Conservation (phyloP, 2,329 filamentous ascomycete species). For the Aspergillus persii region DNA sequence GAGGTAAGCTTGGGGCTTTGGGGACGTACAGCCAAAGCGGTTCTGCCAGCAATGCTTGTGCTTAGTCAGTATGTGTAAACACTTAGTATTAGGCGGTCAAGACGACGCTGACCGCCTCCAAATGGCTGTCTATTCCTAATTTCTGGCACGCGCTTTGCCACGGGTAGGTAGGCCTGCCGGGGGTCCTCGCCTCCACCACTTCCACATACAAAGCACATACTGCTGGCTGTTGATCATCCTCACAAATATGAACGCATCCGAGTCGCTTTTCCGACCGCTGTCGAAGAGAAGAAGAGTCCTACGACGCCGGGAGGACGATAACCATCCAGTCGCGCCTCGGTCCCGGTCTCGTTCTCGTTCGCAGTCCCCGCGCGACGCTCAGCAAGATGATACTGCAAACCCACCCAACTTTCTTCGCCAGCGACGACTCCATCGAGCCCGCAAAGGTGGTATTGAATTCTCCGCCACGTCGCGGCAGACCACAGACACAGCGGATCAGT, state of each 20-base stretch:
- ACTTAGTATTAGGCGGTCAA: too few species aligned
- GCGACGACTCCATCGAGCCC: slow-evolving; percentile 36
- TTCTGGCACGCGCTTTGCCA: too few species aligned
- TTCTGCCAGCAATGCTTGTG: too few species aligned
- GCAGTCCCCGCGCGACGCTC: slow-evolving; percentile 8
- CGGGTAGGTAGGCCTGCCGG: too few species aligned
- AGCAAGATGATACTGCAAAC: slow-evolving; percentile 18
- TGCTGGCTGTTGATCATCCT: too few species aligned
- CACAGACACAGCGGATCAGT: slow-evolving; percentile 15
- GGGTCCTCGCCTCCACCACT: too few species aligned
- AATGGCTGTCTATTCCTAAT: too few species aligned
- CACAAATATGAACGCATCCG: slow-evolving; percentile 30
- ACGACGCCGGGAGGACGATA: slow-evolving; percentile 39
- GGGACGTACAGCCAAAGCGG: too few species aligned
- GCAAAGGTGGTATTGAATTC: slow-evolving; percentile 49
- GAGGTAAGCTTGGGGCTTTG: too few species aligned
- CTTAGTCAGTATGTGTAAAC: too few species aligned
- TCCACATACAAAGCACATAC: too few species aligned
- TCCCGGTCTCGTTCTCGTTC: slow-evolving; percentile 4
- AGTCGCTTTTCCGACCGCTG: slow-evolving; percentile 44
- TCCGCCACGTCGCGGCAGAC: slow-evolving; percentile 31
- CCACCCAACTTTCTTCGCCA: slow-evolving; percentile 37
- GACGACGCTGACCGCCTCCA: too few species aligned
- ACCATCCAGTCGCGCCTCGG: slow-evolving; percentile 10
- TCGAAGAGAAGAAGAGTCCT: slow-evolving; percentile 52